These are phyloP conservation scores for Candida ulmi DNA, from an alignment of 805 yeast species.

Conservation along the genomic window DNA sequence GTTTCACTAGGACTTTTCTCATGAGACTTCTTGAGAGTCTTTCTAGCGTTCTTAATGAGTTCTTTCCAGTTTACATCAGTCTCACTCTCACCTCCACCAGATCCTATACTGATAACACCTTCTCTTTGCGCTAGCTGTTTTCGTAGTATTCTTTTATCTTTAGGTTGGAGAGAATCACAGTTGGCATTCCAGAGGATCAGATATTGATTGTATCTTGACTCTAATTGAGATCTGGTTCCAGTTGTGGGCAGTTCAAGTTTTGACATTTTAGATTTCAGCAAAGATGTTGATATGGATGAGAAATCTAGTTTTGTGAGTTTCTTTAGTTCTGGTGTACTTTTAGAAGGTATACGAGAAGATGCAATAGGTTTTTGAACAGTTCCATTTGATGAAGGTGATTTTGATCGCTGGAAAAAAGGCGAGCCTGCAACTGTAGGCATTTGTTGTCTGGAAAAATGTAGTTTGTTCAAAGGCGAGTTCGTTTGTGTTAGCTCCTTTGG, in stretches of 20 bases:
- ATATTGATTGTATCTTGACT: constrained; percentile 70
- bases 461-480: constrained; percentile 1
- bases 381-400: too few relatives aligned
- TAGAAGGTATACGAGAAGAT: constrained; percentile 2
- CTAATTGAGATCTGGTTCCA: constrained; percentile 63
- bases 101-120: constrained; percentile 15
- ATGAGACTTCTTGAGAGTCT: too few relatives aligned
- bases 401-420: too few relatives aligned
- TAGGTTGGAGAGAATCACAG: constrained; percentile 65
- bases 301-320: constrained; percentile 63
- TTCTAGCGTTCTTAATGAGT: constrained; percentile 14
- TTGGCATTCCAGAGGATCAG: constrained; percentile 77
- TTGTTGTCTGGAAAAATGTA: not conserved
- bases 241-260: constrained; percentile 48
- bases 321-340: constrained; percentile 24
- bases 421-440: too few relatives aligned
- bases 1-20: too few relatives aligned
- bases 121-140: constrained; percentile 69
- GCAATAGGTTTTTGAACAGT: not conserved
- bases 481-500: not conserved
- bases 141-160: constrained; percentile 46
- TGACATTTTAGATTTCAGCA: constrained; percentile 54
- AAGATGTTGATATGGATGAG: constrained; percentile 48
- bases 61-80: constrained; percentile 15
- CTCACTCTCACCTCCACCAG: not conserved